Conservation (phyloP, 169 alveolate species). For the Cryptosporidium parvum region DNA sequence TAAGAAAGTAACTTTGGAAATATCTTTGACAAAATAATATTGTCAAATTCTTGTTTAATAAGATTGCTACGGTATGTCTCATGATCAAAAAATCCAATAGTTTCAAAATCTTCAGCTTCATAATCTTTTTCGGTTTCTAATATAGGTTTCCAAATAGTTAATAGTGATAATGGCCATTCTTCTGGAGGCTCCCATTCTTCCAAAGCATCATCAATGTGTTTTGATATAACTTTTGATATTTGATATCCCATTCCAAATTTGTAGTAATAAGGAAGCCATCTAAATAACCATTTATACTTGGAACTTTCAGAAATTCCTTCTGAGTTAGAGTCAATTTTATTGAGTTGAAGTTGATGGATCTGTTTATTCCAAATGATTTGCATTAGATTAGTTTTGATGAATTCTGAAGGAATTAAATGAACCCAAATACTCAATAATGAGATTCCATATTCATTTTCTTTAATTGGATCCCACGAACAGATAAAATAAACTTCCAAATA, state of each 20-base stretch:
- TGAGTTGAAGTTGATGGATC: constrained; percentile 22
- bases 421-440: constrained; percentile 43
- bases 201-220: not conserved
- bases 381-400: constrained; percentile 4
- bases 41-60: constrained; percentile 5
- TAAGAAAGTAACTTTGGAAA: constrained; percentile 33
- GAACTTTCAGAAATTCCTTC: not conserved
- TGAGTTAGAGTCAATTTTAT: not conserved
- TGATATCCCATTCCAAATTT: constrained; percentile 40
- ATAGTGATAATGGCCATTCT: constrained; percentile 33
- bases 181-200: constrained; percentile 70
- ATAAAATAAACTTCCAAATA: constrained; percentile 15
- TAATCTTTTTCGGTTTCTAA: constrained; percentile 6
- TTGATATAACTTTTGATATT: constrained; percentile 24
- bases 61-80: constrained; percentile 1
- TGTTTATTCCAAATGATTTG: constrained; percentile 52
- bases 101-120: not conserved
- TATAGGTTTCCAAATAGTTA: constrained; percentile 39
- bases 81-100: not conserved
- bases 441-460: constrained; percentile 36
- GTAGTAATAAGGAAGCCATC: constrained; percentile 56
- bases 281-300: constrained; percentile 49
- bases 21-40: not conserved
- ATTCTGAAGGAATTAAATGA: constrained; percentile 33
- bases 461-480: constrained; percentile 64